Conservation (phyloP, 805 yeast species). For the Saccharomycopsis olivae region DNA sequence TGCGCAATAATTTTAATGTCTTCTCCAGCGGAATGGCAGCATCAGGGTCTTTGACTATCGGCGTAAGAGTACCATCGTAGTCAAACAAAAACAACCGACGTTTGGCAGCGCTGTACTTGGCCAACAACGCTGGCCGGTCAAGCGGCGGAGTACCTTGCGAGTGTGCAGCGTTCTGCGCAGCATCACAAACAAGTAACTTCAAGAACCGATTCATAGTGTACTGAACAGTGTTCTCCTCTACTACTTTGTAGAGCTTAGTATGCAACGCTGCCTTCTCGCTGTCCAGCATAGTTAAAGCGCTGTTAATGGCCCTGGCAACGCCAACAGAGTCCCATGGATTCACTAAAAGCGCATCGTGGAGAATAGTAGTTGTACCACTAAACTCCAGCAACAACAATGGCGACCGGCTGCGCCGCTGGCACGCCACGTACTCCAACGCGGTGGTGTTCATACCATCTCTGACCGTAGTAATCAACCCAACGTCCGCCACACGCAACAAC, state of each 20-base stretch:
- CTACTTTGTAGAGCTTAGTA: constrained; percentile 47
- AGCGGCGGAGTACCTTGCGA: constrained; percentile 66
- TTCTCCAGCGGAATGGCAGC: constrained; percentile 91
- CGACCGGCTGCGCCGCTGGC: constrained; percentile 58
- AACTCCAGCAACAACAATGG: constrained; percentile 89
- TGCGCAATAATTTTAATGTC: constrained; percentile 46
- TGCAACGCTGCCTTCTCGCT: constrained; percentile 38
- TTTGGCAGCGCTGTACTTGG: constrained; percentile 47
- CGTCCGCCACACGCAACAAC: constrained; percentile 76
- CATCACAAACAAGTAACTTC: constrained; percentile 34
- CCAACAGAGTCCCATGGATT: constrained; percentile 98
- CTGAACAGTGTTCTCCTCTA: constrained; percentile 63
- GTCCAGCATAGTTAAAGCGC: constrained; percentile 46
- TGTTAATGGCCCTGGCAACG: constrained; percentile 74
- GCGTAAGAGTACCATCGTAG: constrained; percentile 95
- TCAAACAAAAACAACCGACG: constrained; percentile 82
- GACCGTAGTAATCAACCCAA: constrained; percentile 79
- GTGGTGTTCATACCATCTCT: constrained; percentile 98
- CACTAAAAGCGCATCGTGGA: constrained; percentile 66
- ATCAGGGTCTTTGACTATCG: constrained; percentile 94
- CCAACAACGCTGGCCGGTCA: constrained; percentile 55
- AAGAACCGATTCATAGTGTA: constrained; percentile 67
- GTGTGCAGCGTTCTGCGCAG: constrained; percentile 26
- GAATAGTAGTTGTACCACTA: constrained; percentile 73
- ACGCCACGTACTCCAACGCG: constrained; percentile 81